A percentile compares a stretch with the other conserved stretches of the same genome.
These are phyloP conservation scores for Terana coerulea DNA, from an alignment of 768 basidiomycete species.

Conservation along the genomic window DNA sequence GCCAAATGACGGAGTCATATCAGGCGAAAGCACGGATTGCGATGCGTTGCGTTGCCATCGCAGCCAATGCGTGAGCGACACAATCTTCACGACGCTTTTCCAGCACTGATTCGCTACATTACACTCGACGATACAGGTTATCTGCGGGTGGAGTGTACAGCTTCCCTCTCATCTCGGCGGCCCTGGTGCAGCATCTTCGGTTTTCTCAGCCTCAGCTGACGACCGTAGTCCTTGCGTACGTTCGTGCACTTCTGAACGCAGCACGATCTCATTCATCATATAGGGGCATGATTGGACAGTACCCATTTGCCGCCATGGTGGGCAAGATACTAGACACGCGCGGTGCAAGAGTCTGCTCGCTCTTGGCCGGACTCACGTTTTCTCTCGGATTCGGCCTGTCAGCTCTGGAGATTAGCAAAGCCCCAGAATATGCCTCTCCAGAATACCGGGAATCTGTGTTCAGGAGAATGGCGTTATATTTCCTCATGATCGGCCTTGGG, in stretches of 20 bases:
- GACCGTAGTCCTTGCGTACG: conserved; percentile 74
- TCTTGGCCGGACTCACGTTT: conserved; percentile 57
- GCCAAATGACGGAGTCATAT: no score
- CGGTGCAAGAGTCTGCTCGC: conserved; percentile 67
- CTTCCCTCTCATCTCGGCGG: conserved; percentile 71
- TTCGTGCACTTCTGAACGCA: conserved; percentile 2
- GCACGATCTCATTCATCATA: background rate
- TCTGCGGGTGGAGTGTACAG: conserved; percentile 78
- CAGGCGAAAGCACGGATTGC: no score
- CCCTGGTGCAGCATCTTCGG: conserved; percentile 53
- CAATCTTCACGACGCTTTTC: background rate
- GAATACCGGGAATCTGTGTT: conserved; percentile 42
- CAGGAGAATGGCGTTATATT: conserved; percentile 49
- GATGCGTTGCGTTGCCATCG: conserved; percentile 50
- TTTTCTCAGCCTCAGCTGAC: conserved; percentile 76
- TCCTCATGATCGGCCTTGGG: conserved; percentile 62
- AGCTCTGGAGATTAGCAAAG: conserved; percentile 49
- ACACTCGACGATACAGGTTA: conserved; percentile 44
- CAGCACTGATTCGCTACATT: background rate
- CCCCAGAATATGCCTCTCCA: conserved; percentile 34
- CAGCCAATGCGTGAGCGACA: conserved; percentile 55
- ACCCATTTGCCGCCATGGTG: conserved; percentile 66
- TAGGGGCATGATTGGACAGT: conserved; percentile 83
- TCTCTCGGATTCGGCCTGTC: conserved; percentile 59
- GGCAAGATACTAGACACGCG: conserved; percentile 65